Conservation (phyloP, 2,329 filamentous ascomycete genomes). For the Ophiostoma fasciatum region DNA sequence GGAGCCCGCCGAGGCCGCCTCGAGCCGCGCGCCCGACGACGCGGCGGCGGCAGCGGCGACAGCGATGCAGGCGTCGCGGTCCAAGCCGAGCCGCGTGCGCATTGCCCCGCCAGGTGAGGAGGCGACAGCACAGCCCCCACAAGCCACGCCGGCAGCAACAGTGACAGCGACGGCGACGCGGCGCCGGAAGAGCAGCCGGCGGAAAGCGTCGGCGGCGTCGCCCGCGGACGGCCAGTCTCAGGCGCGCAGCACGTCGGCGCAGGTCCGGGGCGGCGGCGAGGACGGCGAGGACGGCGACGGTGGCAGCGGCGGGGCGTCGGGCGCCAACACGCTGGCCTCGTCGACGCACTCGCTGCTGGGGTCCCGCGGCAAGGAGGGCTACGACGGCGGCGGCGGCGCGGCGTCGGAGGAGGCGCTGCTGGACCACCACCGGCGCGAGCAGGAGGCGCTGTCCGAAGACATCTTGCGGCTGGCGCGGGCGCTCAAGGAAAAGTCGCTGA, state of each 20-base stretch:
- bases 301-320: neutral
- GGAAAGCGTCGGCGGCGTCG: neutral
- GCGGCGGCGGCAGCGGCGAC: neutral
- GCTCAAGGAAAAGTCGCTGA: constrained; percentile 59
- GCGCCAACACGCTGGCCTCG: too few relatives aligned
- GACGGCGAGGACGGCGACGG: constrained; percentile 17
- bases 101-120: neutral
- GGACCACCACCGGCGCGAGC: constrained; percentile 63
- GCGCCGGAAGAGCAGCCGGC: neutral
- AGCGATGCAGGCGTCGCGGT: neutral
- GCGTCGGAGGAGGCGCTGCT: constrained; percentile 56
- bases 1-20: too few relatives aligned
- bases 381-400: constrained; percentile 12
- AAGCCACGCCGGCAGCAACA: constrained; percentile 4
- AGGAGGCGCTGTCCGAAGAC: constrained; percentile 67
- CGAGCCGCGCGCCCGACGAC: too few relatives aligned
- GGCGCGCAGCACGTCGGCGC: constrained; percentile 9
- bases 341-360: constrained; percentile 29
- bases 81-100: constrained; percentile 1
- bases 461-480: constrained; percentile 67
- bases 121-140: constrained; percentile 6
- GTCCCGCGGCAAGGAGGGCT: neutral
- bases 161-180: constrained; percentile 4
- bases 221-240: constrained; percentile 3
- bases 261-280: constrained; percentile 11